These are phyloP conservation scores for Insectozyma bohioensis DNA, from an alignment of 1,139 yeast genomes.

Conservation along the genomic window DNA sequence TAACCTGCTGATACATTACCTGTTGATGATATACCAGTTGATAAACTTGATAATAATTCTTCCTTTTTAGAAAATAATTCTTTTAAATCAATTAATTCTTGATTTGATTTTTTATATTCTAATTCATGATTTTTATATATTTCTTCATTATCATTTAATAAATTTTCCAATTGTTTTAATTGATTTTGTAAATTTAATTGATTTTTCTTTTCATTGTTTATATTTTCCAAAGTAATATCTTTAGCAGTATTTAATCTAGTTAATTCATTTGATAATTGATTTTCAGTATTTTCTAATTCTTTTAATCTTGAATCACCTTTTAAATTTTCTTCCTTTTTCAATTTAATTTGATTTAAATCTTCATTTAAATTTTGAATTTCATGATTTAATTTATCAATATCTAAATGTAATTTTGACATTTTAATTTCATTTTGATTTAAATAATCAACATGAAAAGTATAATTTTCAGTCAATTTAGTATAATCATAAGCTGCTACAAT, in stretches of 20 bases:
- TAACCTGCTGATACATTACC: conserved; percentile 82
- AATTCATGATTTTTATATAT: conserved; percentile 27
- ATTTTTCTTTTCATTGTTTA: conserved; percentile 45
- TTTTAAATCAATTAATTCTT: conserved; percentile 44
- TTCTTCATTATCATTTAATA: conserved; percentile 32
- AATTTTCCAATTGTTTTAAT: conserved; percentile 17
- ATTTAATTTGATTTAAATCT: conserved; percentile 58
- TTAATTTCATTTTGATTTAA: conserved; percentile 36
- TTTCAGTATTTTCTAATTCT: conserved; percentile 59
- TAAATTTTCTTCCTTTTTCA: conserved; percentile 57
- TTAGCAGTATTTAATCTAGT: conserved; percentile 67
- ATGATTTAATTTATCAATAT: conserved; percentile 42
- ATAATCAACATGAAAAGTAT: conserved; percentile 38
- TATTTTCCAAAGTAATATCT: conserved; percentile 56
- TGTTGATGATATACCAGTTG: conserved; percentile 87
- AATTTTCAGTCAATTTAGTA: conserved; percentile 40
- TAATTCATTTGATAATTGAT: conserved; percentile 58
- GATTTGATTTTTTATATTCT: conserved; percentile 45
- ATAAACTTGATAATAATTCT: conserved; percentile 76
- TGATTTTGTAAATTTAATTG: conserved; percentile 18
- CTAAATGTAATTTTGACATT: conserved; percentile 34
- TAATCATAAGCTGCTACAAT: conserved; percentile 81
- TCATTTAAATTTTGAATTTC: conserved; percentile 63
- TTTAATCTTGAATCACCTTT: conserved; percentile 63
- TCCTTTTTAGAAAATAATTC: conserved; percentile 62